phyloP scores from a whole-genome alignment of 1,139 yeast genomes.

The Hanseniaspora gamundiae region DNA sequence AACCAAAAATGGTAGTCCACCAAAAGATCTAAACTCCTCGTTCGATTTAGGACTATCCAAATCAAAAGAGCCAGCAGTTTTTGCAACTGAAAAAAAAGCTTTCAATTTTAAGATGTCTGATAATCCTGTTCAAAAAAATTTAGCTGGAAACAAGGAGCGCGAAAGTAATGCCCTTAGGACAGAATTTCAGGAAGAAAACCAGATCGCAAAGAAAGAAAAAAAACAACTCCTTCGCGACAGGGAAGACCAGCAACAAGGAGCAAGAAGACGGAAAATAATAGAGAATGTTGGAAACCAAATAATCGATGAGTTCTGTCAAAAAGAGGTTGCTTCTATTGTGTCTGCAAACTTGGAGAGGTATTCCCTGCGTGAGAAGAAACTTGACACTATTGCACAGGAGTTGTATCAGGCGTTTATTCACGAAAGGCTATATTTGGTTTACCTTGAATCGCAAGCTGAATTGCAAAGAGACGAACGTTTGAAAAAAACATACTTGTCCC shows the following conservation, averaged over 20 bases:
- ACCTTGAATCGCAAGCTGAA: constrained; percentile 34
- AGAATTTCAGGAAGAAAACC: constrained; percentile 1
- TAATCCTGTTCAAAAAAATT: too few relatives aligned
- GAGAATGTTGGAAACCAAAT: constrained; percentile 24
- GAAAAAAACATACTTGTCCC: constrained; percentile 21
- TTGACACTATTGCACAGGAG: constrained; percentile 34
- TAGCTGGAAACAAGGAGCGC: constrained; percentile 9
- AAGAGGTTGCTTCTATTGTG: constrained; percentile 20
- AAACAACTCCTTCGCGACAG: neutral
- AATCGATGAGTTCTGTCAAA: constrained; percentile 25
- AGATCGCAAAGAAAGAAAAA: neutral
- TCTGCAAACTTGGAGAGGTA: constrained; percentile 13
- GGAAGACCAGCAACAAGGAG: neutral
- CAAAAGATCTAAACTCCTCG: too few relatives aligned
- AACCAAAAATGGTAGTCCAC: too few relatives aligned
- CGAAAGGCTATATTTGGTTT: constrained; percentile 37
- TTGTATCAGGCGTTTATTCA: constrained; percentile 48
- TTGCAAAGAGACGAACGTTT: constrained; percentile 20
- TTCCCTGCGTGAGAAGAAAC: constrained; percentile 25
- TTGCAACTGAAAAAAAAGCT: too few relatives aligned
- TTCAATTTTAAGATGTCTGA: too few relatives aligned
- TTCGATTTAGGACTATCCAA: too few relatives aligned
- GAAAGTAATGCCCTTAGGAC: constrained; percentile 4
- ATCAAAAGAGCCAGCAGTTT: too few relatives aligned
- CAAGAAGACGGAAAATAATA: constrained; percentile 18